Conservation (phyloP, 2,329 filamentous ascomycete genomes). For the Calonectria ilicicola region DNA sequence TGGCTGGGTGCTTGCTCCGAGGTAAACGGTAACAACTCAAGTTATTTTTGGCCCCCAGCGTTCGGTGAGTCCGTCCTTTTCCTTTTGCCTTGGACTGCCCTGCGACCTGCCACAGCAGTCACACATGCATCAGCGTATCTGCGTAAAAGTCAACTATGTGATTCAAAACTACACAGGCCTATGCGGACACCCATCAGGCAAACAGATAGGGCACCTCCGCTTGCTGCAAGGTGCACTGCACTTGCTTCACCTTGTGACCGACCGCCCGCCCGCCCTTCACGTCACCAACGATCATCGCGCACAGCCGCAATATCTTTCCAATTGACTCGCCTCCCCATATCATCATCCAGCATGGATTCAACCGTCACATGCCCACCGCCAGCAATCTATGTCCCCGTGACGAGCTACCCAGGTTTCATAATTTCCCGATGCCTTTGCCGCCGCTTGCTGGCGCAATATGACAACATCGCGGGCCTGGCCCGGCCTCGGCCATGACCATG, state of each 20-base stretch:
- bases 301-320: conserved; percentile 19
- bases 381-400: conserved; percentile 26
- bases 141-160: not conserved
- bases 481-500: conserved; percentile 26
- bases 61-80: conserved; percentile 31
- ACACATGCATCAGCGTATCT: conserved; percentile 16
- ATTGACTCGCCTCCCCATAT: conserved; percentile 11
- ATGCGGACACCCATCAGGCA: conserved; percentile 2
- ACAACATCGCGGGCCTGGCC: conserved; percentile 21
- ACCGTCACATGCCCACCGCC: conserved; percentile 8
- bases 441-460: conserved; percentile 24
- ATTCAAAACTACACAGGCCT: not conserved
- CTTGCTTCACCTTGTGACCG: not conserved
- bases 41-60: conserved; percentile 41
- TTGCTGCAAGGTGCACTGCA: not conserved
- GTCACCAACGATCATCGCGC: conserved; percentile 16
- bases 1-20: conserved; percentile 28
- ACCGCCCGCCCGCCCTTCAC: not conserved
- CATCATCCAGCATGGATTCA: conserved; percentile 5
- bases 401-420: conserved; percentile 40
- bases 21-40: conserved; percentile 7
- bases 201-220: conserved; percentile 19
- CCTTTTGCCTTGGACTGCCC: conserved; percentile 9
- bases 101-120: conserved; percentile 22
- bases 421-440: conserved; percentile 32